Percentiles rank a stretch among this genome's conserved stretches.
These are phyloP conservation scores for Globisporangium takayamanum DNA, from an alignment of 352 stramenopile genomes.

Conservation along the genomic window DNA sequence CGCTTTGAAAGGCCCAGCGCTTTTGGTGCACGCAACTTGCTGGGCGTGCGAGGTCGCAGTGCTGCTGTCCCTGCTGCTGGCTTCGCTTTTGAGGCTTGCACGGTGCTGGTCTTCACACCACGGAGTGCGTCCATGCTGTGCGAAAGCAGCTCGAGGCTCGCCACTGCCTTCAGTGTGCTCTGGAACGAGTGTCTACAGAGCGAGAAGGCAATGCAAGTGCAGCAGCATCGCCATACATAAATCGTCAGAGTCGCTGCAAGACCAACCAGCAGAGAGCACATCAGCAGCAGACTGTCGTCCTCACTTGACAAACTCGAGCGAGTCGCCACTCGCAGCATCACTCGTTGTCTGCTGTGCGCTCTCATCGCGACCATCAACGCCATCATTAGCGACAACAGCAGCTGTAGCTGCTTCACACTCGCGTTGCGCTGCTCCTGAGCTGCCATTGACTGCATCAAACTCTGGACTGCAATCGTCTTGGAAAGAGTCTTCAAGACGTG, in stretches of 20 bases:
- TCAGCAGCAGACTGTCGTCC: neutral
- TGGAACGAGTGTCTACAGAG: conserved; percentile 26
- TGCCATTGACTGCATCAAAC: no score
- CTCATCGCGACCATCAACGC: no score
- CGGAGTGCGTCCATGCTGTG: neutral
- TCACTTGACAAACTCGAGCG: conserved; percentile 27
- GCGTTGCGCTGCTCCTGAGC: no score
- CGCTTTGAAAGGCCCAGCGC: neutral
- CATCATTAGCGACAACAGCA: no score
- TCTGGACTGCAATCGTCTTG: neutral
- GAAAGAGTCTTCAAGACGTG: neutral
- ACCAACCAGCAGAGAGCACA: neutral
- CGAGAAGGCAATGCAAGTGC: neutral
- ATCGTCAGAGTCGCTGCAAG: neutral
- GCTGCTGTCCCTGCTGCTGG: neutral
- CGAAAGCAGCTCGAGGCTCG: conserved; percentile 1
- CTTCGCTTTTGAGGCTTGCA: neutral
- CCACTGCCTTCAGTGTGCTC: conserved; percentile 18
- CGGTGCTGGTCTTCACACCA: neutral
- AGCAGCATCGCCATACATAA: no score
- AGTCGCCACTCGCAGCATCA: conserved; percentile 7
- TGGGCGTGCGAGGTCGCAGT: neutral
- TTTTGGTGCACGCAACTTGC: conserved; percentile 3
- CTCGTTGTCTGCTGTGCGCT: neutral
- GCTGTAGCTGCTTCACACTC: no score